A percentile compares a stretch with the other conserved stretches of the same genome.
These are phyloP conservation scores for Trichophyton rubrum DNA, from an alignment of 2,329 filamentous ascomycete species.

Conservation along the genomic window DNA sequence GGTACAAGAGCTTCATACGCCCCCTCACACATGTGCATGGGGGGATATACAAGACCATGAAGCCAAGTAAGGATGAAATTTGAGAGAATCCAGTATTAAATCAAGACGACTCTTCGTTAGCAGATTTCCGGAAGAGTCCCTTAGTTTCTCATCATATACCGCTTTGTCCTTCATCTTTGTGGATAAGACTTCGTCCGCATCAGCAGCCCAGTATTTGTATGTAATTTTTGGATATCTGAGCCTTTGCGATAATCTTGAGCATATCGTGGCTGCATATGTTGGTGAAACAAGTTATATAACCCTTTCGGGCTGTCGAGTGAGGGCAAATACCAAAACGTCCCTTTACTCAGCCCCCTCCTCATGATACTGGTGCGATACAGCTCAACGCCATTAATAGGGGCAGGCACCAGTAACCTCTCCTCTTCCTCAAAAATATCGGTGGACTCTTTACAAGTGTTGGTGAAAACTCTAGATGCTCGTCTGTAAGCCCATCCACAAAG, in stretches of 20 bases:
- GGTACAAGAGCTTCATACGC: too few species aligned
- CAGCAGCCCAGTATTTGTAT: constrained; percentile 13
- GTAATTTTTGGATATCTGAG: constrained; percentile 12
- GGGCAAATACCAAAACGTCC: constrained; percentile 18
- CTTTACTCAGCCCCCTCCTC: constrained; percentile 14
- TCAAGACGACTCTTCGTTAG: neutral
- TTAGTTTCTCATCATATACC: constrained; percentile 12
- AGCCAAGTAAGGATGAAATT: too few species aligned
- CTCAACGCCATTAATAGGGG: neutral
- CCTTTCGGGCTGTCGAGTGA: constrained; percentile 17
- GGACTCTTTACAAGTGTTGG: constrained; percentile 9
- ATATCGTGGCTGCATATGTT: constrained; percentile 17
- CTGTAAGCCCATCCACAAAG: constrained; percentile 12
- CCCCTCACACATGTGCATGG: too few species aligned
- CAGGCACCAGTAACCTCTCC: constrained; percentile 1
- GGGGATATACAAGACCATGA: too few species aligned
- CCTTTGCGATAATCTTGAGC: neutral
- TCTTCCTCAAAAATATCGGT: constrained; percentile 8
- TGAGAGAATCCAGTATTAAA: too few species aligned
- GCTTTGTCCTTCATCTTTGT: constrained; percentile 13
- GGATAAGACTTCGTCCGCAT: constrained; percentile 8
- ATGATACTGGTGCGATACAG: constrained; percentile 5
- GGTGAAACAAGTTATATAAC: constrained; percentile 15
- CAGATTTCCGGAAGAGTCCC: constrained; percentile 1
- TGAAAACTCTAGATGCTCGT: neutral